Evolutionary conservation across 1,284 basidiomycete genomes (phyloP), one percentile per base, ranked within the genome.

Genomic region (Coriolopsis trogii): DNA sequence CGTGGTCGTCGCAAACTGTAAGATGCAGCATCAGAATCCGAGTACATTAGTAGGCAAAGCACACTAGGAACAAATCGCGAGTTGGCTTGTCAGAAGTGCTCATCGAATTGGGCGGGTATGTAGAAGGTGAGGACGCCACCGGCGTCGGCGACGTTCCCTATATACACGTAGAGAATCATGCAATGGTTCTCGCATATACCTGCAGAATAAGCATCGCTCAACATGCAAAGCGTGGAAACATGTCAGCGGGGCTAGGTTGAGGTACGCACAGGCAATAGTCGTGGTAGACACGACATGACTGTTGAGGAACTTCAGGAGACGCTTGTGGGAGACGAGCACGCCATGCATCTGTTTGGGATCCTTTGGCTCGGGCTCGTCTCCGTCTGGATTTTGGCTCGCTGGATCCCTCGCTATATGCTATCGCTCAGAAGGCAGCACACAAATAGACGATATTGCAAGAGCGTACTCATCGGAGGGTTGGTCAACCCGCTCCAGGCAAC

Each of bases 91-190:
- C 20, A 58, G 13, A 52, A 42, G 4, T 24, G 24, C 12, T 66
- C 65, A 43, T 82, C 77, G 49, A 81, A 71, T 33, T 81, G 70
- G 3, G 77, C 85, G 26, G 93, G 93, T 36, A 95, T 87, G 68
- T 94, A 95, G 67, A 92, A 94, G 1, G 93, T 95, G 61, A 95
- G 76, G 23, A 95, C 91, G 1, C 92, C 93, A 36, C 91, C 91
- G 0, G 87, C 83, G 53, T 93, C 88, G 12, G 83, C 82, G 10
- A 88, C 78, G 40, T 92, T 89, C 7, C 93, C 93, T 46, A 95
- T 91, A 64, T 95, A 95, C 31, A 95, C 91, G 60, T 95, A 95
- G 34, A 93, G 80, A 56, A 95, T 95, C 59, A 93, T 75, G 65
- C 91, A 94, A 59, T 94, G 87, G 47, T 85, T 79, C 63, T 89